Evolutionary conservation across 2,329 filamentous ascomycete genomes (phyloP), one percentile per base, ranked within the genome.

Genomic region (Pestalotiopsis sp.): DNA sequence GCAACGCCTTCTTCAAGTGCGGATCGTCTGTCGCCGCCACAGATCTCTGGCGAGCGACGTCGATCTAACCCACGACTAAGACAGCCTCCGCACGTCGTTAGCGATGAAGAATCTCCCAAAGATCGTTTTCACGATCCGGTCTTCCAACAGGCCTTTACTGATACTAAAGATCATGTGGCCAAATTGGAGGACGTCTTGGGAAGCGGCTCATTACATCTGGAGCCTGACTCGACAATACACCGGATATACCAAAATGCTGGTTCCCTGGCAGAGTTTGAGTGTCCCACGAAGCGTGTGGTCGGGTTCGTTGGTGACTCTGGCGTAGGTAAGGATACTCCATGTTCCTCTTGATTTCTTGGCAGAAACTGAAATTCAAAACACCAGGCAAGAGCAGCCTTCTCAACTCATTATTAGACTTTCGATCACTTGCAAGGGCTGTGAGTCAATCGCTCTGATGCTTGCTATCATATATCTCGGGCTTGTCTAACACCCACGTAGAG

Each of bases 231-330:
- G 59, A 67, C 52, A 4, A 36, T 67, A 9, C 39, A 72, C 12
- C 70, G 71, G 13, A 78, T 85, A 1, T 71, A 80, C 66, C 56
- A 71, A 6, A 72, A 79, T 41, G 82, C 81, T 2, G 31, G 68
- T 1, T 68, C 72, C 0, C 69, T 87, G 25, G 76, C 79, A 1
- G 36, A 45, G 0, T 86, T 84, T 61, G 71, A 80, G 20, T 80
- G 78, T 31, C 80, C 80, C 0, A 76, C 80, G 0, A 81, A 77
- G 2, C 76, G 83, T 17, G 83, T 74, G 3, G 82, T 86, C 0
- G 84, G 83, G 0, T 81, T 86, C 52, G 82, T 86, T 0, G 84
- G 84, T 0, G 84, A 85, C 69, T 84, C 84, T 13, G 84, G 84
- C 3, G 82, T 81, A 41, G 82, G 82, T 83, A 71, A 71, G 79